Conservation (phyloP, 805 yeast species). For the Candida takata region DNA sequence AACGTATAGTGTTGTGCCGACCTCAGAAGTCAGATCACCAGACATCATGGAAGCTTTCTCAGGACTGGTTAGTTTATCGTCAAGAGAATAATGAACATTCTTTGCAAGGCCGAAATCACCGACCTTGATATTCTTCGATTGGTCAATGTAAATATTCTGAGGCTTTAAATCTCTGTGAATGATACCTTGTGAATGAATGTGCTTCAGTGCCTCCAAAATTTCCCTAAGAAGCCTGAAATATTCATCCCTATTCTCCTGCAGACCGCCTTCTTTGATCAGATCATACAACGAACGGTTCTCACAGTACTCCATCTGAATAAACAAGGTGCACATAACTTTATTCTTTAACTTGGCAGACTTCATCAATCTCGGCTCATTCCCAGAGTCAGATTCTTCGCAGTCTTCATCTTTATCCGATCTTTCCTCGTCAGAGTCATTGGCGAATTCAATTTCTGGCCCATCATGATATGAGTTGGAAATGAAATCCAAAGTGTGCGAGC, state of each 20-base stretch:
- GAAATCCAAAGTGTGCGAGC: slow-evolving; percentile 48
- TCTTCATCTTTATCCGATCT: slow-evolving; percentile 17
- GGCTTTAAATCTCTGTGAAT: slow-evolving; percentile 96
- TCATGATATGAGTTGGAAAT: slow-evolving; percentile 53
- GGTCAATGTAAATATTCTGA: slow-evolving; percentile 90
- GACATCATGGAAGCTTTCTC: slow-evolving; percentile 23
- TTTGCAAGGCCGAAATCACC: slow-evolving; percentile 98
- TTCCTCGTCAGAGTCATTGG: slow-evolving; percentile 25
- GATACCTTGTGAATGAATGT: slow-evolving; percentile 89
- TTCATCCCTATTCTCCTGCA: slow-evolving; percentile 63
- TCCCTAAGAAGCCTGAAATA: slow-evolving; percentile 90
- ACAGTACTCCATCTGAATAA: slow-evolving; percentile 98
- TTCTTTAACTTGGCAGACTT: slow-evolving; percentile 14
- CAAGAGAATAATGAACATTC: slow-evolving; percentile 54
- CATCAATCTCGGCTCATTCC: slow-evolving; percentile 7
- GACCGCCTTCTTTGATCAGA: slow-evolving; percentile 66
- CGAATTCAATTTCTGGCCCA: slow-evolving; percentile 48
- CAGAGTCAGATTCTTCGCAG: slow-evolving; percentile 15
- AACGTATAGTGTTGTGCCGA: slow-evolving; percentile 90
- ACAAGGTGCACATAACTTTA: slow-evolving; percentile 58
- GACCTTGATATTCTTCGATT: slow-evolving; percentile 78
- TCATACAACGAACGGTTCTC: slow-evolving; percentile 88
- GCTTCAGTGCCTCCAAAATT: slow-evolving; percentile 79
- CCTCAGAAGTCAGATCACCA: slow-evolving; percentile 83
- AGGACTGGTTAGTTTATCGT: slow-evolving; percentile 23